phyloP scores from a whole-genome alignment of 768 basidiomycete species.

The Termitomyces titanicus region DNA sequence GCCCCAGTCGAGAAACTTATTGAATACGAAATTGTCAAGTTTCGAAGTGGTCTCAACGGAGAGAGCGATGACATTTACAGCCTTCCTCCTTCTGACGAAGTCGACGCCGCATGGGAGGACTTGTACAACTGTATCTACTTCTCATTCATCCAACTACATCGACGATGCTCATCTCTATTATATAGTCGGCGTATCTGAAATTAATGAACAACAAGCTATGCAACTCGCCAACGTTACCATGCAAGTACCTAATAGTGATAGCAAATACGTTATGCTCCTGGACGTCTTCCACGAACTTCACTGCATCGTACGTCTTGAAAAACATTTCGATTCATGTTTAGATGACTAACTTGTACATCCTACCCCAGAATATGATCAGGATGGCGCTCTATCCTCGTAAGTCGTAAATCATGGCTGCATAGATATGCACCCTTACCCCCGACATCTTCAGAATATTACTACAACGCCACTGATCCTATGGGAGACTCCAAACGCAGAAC shows the following conservation, averaged over 20 bases:
- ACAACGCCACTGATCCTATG: slow-evolving; percentile 3
- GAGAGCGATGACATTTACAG: slow-evolving; percentile 10
- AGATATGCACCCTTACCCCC: too few species aligned
- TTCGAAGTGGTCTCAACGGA: slow-evolving; percentile 6
- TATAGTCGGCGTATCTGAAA: slow-evolving; percentile 8
- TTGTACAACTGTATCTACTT: slow-evolving; percentile 5
- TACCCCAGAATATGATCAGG: slow-evolving; percentile 5
- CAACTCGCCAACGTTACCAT: slow-evolving; percentile 7
- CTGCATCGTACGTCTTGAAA: slow-evolving; percentile 2
- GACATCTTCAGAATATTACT: slow-evolving; percentile 2
- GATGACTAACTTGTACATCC: neutral
- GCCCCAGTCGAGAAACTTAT: slow-evolving; percentile 4
- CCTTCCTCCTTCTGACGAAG: slow-evolving; percentile 8
- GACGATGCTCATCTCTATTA: neutral
- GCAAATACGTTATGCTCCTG: slow-evolving; percentile 8
- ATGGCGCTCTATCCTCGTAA: slow-evolving; percentile 10
- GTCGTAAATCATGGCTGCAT: too few species aligned
- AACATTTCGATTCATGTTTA: neutral
- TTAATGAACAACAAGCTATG: slow-evolving; percentile 3
- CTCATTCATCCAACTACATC: neutral
- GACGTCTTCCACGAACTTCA: slow-evolving; percentile 12
- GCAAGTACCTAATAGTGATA: slow-evolving; percentile 7
- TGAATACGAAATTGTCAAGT: slow-evolving; percentile 11
- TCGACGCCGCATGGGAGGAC: slow-evolving; percentile 8
- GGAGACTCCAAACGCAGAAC: neutral